These are phyloP conservation scores for Metschnikowia arizonensis DNA, from an alignment of 805 yeast species.

Conservation along the genomic window DNA sequence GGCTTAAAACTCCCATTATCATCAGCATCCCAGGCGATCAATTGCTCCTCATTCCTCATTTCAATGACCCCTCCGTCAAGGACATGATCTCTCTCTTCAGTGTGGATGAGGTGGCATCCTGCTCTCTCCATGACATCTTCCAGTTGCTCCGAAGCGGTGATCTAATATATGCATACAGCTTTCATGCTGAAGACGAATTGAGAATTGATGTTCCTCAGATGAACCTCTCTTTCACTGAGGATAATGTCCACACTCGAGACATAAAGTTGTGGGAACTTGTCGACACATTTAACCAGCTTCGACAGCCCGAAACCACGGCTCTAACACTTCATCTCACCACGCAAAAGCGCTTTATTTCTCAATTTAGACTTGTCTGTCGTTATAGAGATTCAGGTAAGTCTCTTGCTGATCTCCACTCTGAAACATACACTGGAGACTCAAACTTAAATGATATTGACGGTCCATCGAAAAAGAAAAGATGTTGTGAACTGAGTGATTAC, in stretches of 20 bases:
- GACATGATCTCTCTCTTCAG: constrained; percentile 28
- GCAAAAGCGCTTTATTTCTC: constrained; percentile 27
- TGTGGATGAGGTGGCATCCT: constrained; percentile 15
- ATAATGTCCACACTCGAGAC: constrained; percentile 25
- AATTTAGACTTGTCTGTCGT: constrained; percentile 23
- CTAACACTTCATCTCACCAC: constrained; percentile 21
- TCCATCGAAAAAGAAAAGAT: constrained; percentile 1
- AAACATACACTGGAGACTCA: background rate
- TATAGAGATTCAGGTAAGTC: constrained; percentile 20
- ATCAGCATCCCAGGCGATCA: constrained; percentile 23
- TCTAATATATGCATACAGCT: constrained; percentile 23
- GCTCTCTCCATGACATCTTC: constrained; percentile 26
- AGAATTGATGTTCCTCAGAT: constrained; percentile 28
- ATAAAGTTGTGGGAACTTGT: constrained; percentile 26
- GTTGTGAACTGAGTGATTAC: background rate
- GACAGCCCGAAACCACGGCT: constrained; percentile 8
- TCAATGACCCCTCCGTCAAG: constrained; percentile 3
- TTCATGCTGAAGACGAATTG: constrained; percentile 26
- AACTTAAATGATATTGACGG: background rate
- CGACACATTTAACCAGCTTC: constrained; percentile 5
- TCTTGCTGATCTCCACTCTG: constrained; percentile 13
- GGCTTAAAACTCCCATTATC: constrained; percentile 20
- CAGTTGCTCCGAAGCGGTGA: constrained; percentile 26
- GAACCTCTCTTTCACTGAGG: constrained; percentile 29
- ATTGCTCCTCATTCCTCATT: constrained; percentile 27